Base-by-base conservation (phyloP, 768 basidiomycete species). In the Lactifluus hygrophoroides region DNA sequence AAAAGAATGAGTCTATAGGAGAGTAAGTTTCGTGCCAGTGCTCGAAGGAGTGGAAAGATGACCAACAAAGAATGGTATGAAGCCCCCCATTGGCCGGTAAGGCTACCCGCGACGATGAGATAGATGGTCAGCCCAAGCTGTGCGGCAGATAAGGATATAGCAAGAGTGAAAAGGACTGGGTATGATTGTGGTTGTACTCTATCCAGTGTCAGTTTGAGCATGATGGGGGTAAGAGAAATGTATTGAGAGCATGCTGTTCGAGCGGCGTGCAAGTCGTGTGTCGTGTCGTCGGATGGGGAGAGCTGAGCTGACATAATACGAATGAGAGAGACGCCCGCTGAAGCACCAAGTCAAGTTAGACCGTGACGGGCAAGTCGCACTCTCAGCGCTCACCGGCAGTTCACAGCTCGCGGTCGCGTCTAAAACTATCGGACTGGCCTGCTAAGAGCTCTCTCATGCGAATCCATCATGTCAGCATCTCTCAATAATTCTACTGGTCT, bases 91-190 rank as follows among this genome's bases (percentile, higher is more conserved):
- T 25, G 35, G 21, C 17, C 14, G 37, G 44, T 30, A 34, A 10
- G 44, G 23, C 17, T 45, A 9, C 54, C 25, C 5, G 34, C 34
- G 3, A 21, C 16, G 32, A 90, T 80, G 66, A 90, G 73, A 71
- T 85, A 90, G 23, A 84, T 80, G 17, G 85, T 82, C 53, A 91
- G 79, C 51, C 84, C 86, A 52, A 90, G 77, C 69, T 90, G 87
- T 19, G 85, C 81, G 68, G 87, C 76, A 25, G 81, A 85, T 47
- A 77, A 80, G 44, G 86, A 73, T 8, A 82, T 77, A 73, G 90
- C 86, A 67, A 88, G 71, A 16, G 70, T 65, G 58, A 75, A 76
- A 30, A 76, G 67, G 54, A 68, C 65, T 11, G 71, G 68, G 49
- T 73, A 71, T 48, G 64, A 69, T 27, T 62, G 5, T 3, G 27